A percentile compares a stretch with the other conserved stretches of the same genome.
phyloP scores from a whole-genome alignment of 306 rosid genomes.

The Begonia peltatifolia region DNA sequence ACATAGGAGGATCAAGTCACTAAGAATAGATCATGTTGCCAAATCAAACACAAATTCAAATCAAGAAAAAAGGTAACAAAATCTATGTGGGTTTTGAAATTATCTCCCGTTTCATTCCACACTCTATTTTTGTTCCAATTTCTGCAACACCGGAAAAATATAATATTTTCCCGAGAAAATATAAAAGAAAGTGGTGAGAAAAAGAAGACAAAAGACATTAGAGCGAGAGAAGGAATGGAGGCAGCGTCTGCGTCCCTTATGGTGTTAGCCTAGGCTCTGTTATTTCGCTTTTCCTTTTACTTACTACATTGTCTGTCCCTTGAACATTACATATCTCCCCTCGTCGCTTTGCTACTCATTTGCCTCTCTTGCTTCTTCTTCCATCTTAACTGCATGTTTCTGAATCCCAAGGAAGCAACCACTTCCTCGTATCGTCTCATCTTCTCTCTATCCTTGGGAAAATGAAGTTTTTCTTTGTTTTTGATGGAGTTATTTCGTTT shows the following conservation, averaged over 20 bases:
- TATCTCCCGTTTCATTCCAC: too few relatives aligned
- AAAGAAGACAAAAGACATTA: not conserved
- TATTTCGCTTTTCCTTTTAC: not conserved
- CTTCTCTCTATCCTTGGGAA: conserved; percentile 9
- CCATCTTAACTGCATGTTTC: conserved; percentile 27
- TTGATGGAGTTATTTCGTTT: conserved; percentile 6
- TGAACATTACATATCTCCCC: conserved; percentile 3
- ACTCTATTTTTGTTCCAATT: too few relatives aligned
- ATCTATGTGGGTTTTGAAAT: too few relatives aligned
- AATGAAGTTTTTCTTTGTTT: not conserved
- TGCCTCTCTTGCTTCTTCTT: conserved; percentile 11
- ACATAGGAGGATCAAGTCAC: too few relatives aligned
- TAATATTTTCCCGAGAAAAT: too few relatives aligned
- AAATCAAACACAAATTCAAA: too few relatives aligned
- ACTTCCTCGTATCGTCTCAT: conserved; percentile 1
- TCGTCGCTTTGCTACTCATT: conserved; percentile 12
- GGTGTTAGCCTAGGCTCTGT: conserved; percentile 4
- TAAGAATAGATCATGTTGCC: too few relatives aligned
- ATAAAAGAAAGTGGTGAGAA: not conserved
- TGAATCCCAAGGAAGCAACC: conserved; percentile 15
- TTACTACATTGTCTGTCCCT: conserved; percentile 13
- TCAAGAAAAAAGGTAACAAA: too few relatives aligned
- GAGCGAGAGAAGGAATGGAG: conserved; percentile 1
- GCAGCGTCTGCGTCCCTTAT: conserved; percentile 3
- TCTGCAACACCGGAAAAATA: too few relatives aligned